Base-by-base conservation (phyloP, 2,329 filamentous ascomycete species). In the Fusarium sp. region DNA sequence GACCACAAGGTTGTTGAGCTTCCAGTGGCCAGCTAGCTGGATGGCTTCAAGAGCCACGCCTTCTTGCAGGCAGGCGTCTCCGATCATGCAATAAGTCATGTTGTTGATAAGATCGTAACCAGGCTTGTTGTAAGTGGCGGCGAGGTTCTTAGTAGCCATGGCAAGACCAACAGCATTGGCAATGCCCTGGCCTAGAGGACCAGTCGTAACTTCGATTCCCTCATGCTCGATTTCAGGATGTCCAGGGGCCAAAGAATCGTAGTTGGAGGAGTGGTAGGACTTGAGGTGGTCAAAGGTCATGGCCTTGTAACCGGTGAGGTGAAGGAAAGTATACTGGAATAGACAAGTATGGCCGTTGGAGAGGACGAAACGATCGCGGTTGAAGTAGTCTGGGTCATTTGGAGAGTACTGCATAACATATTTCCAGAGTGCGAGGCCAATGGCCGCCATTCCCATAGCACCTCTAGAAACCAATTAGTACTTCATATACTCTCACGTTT, bases 331-430 rank as follows among this genome's bases (percentile, higher is more conserved):
- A 75, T 88, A 88, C 60, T 86, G 84, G 65, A 86, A 87, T 23
- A 88, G 78, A 69, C 84, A 85, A 2, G 84, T 82, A 69, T 88
- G 86, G n/a, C 77, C 88, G 68, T 90, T 90, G 23, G 87, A 89
- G 13, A 90, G 80, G 9, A 90, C 84, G 70, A 90, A 90, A 23
- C 87, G 84, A 69, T 90, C 88, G 37, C 88, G 81, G 75, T 90
- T 88, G 80, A 90, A 89, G 75, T 80, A 90, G 43, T 81, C 73
- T 11, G 85, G 84, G 42, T 84, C 84, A n/a, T 79, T 77, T 1
- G 88, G 88, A 4, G 85, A 83, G 72, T 88, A 90, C 46, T 81
- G 81, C 88, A 90, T 90, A 7, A 81, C 81, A 73, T 90, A 89
- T 70, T 89, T 90, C 83, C 85, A 90, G 11, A 82, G 76, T 4